Conservation (phyloP, 768 basidiomycete species). For the Phylloporus sp. region DNA sequence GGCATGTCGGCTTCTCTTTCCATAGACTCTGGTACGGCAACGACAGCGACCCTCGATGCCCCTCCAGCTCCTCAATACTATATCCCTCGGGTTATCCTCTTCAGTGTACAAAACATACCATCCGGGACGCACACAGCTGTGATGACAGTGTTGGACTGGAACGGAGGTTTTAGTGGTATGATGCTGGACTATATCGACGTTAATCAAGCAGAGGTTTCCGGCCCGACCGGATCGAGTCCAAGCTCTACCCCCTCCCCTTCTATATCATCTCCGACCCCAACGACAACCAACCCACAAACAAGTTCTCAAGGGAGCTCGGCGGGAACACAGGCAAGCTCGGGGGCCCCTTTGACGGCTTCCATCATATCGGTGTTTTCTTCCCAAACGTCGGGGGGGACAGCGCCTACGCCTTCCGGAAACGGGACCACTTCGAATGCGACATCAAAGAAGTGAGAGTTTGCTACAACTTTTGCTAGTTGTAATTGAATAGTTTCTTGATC, state of each 20-base stretch:
- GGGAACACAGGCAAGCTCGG: constrained; percentile 1
- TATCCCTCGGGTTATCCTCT: constrained; percentile 15
- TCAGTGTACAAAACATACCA: constrained; percentile 5
- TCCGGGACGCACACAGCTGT: constrained; percentile 22
- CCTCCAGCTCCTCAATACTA: constrained; percentile 25
- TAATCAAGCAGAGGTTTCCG: constrained; percentile 18
- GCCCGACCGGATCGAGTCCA: constrained; percentile 1
- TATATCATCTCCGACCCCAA: background rate
- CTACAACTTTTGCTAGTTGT: background rate
- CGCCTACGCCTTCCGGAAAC: background rate
- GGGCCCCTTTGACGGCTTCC: background rate
- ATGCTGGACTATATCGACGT: constrained; percentile 26
- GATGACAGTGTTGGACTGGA: constrained; percentile 26
- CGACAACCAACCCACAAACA: background rate
- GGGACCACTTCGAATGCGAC: background rate
- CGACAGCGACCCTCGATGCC: constrained; percentile 19
- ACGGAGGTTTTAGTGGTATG: constrained; percentile 24
- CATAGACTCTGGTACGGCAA: constrained; percentile 21
- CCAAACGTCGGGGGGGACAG: background rate
- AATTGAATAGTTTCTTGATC: background rate
- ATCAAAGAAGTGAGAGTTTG: background rate
- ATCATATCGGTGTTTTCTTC: constrained; percentile 1
- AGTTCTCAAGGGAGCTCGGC: background rate
- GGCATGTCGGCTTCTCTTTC: constrained; percentile 27
- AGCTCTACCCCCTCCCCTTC: constrained; percentile 2